Evolutionary conservation across 441 rosid genomes (phyloP).

Genomic region (Codiaeum variegatum): DNA sequence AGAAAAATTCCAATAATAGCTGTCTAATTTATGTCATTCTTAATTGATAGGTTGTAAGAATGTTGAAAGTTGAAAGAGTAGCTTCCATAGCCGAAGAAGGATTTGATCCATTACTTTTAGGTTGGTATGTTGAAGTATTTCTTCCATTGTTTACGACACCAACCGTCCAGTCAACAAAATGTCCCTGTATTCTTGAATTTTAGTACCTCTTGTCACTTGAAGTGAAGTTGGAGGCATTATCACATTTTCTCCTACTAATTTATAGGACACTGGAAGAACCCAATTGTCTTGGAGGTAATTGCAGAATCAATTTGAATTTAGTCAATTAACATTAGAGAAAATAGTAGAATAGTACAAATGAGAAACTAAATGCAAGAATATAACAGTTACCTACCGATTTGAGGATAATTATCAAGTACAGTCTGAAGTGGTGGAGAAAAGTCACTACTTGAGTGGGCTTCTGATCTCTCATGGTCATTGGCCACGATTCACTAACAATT

Average conservation of each 20-base stretch:
- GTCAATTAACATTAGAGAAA: not conserved
- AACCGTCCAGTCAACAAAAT: not conserved
- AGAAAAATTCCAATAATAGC: too few relatives aligned
- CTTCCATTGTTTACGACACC: not conserved
- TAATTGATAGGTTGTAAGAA: too few relatives aligned
- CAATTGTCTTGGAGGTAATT: not conserved
- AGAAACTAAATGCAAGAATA: too few relatives aligned
- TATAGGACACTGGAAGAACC: not conserved
- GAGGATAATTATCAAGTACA: not conserved
- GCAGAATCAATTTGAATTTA: not conserved
- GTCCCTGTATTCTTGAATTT: not conserved
- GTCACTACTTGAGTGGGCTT: not conserved
- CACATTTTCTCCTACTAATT: not conserved
- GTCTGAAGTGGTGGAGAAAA: not conserved
- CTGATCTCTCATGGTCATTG: not conserved
- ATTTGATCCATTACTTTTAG: not conserved
- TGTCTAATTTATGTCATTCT: too few relatives aligned
- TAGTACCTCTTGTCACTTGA: too few relatives aligned
- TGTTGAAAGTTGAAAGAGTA: too few relatives aligned
- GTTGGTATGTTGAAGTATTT: not conserved
- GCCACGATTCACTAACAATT: not conserved
- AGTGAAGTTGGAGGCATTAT: not conserved
- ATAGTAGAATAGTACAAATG: not conserved
- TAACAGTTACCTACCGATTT: not conserved
- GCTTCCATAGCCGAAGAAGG: not conserved